Conservation (phyloP, 495 filamentous ascomycete genomes). For the Parathielavia appendiculata region DNA sequence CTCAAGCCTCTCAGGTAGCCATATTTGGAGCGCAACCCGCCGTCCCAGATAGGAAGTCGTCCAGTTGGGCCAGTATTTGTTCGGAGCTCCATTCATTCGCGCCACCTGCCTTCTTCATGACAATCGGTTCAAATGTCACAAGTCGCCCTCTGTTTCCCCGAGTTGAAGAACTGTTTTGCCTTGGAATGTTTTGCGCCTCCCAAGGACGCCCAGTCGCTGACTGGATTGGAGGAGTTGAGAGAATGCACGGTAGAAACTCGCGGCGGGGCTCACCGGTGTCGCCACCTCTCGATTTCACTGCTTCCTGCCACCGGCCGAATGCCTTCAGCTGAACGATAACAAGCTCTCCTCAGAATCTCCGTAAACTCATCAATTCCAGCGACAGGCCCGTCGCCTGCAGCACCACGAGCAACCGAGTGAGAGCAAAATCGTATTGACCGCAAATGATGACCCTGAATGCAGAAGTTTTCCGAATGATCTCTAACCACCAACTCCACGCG, state of each 20-base stretch:
- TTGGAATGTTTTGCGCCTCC: not conserved
- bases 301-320: not conserved
- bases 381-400: slow-evolving; percentile 16
- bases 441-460: slow-evolving; percentile 35
- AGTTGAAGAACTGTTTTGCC: not conserved
- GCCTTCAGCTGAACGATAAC: slow-evolving; percentile 10
- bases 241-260: not conserved
- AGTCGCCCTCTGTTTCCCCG: not conserved
- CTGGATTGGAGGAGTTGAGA: too few relatives aligned
- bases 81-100: too few relatives aligned
- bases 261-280: not conserved
- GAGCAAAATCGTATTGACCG: slow-evolving; percentile 36
- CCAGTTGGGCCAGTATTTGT: too few relatives aligned
- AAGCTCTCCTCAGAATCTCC: slow-evolving; percentile 12
- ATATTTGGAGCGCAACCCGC: too few relatives aligned
- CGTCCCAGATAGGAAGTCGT: too few relatives aligned
- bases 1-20: too few relatives aligned
- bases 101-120: too few relatives aligned
- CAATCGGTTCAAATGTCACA: too few relatives aligned
- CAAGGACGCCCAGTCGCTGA: too few relatives aligned
- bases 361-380: slow-evolving; percentile 17
- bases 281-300: not conserved
- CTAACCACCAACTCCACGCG: slow-evolving; percentile 40
- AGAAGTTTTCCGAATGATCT: slow-evolving; percentile 39
- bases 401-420: slow-evolving; percentile 17